Evolutionary conservation across 805 yeast genomes (phyloP), one percentile per base, ranked within the genome.

Genomic region (Wilhelminamyces savonicus): DNA sequence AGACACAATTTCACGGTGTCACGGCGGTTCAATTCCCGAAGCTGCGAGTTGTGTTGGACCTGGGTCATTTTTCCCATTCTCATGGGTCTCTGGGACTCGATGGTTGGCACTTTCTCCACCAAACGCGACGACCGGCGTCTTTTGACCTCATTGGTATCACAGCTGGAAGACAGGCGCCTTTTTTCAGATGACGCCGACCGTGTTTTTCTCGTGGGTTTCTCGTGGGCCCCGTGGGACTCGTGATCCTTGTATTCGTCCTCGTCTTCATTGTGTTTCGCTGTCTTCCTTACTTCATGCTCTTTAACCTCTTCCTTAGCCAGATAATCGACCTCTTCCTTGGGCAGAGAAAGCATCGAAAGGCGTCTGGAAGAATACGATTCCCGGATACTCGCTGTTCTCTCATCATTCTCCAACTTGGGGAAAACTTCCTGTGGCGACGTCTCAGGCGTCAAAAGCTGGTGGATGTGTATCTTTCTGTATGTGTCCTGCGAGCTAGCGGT

Each of bases 361-460:
- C n/a, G n/a, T n/a, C n/a, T n/a, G n/a, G n/a, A n/a, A n/a, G n/a
- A n/a, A n/a, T n/a, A n/a, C n/a, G n/a, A n/a, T n/a, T n/a, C n/a
- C n/a, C n/a, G n/a, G n/a, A n/a, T n/a, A n/a, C n/a, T n/a, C n/a
- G n/a, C n/a, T n/a, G n/a, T n/a, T n/a, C n/a, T n/a, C n/a, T n/a
- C n/a, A n/a, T n/a, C n/a, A n/a, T n/a, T n/a, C n/a, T n/a, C n/a
- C n/a, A n/a, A n/a, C n/a, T n/a, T n/a, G n/a, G n/a, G n/a, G n/a
- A n/a, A n/a, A n/a, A 15, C 16, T n/a, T 46, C 54, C 24, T 45
- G 41, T 3, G 67, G 69, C 9, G 67, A 56, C 1, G 63, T 36
- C 14, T 58, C 60, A 1, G 69, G 69, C 0, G 69, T 62, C 22
- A 59, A 47, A 12, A 61, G 40, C 31, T 54, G 57, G 24, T 36